These are phyloP conservation scores for Arthrobotrys pseudoclavata DNA, from an alignment of 2,329 filamentous ascomycete species.

Conservation along the genomic window DNA sequence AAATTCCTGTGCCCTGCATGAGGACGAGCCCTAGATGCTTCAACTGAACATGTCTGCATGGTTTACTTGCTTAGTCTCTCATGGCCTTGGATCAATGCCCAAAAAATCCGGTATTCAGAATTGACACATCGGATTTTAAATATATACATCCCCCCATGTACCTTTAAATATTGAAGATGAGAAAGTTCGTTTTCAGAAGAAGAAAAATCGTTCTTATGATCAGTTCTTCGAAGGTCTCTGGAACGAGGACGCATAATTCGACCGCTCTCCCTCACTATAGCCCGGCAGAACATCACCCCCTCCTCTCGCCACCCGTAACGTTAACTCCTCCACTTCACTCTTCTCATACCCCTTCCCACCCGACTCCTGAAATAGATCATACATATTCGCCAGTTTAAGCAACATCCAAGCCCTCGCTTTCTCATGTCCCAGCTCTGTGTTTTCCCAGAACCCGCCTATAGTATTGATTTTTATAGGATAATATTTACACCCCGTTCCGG, in stretches of 20 bases:
- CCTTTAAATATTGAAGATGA: neutral
- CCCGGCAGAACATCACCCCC: neutral
- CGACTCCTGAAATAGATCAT: neutral
- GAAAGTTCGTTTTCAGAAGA: neutral
- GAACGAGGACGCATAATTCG: neutral
- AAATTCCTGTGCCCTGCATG: constrained; percentile 18
- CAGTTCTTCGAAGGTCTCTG: neutral
- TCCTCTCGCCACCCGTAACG: neutral
- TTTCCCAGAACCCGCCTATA: neutral
- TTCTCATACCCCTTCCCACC: constrained; percentile 9
- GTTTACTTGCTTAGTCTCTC: neutral
- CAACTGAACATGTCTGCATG: neutral
- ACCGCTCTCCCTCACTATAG: neutral
- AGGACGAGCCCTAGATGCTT: constrained; percentile 3
- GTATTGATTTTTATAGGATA: constrained; percentile 7
- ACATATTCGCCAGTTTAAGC: constrained; percentile 24
- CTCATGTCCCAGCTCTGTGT: neutral
- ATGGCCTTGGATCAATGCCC: neutral
- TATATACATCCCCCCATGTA: neutral
- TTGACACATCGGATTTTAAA: neutral
- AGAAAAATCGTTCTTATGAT: neutral
- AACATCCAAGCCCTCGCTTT: constrained; percentile 10
- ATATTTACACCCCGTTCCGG: constrained; percentile 13
- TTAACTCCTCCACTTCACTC: neutral
- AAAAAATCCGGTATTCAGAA: neutral